Evolutionary conservation across 139 green algal species (phyloP).

Genomic region (Closterium sp.): DNA sequence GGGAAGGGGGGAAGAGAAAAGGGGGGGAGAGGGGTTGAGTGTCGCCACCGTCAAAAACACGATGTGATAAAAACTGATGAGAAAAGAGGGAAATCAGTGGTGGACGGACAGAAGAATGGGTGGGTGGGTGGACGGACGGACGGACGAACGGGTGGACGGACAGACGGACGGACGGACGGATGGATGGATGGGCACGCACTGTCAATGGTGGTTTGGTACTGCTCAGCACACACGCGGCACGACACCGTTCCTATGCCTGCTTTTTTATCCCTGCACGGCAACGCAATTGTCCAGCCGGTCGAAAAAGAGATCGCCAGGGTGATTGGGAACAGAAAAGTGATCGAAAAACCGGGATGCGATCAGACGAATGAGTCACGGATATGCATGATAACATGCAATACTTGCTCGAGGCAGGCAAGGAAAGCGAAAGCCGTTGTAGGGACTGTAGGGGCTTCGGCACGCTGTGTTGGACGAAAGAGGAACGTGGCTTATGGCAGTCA

Average conservation of each 20-base stretch:
- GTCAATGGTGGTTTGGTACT: conserved; percentile 18
- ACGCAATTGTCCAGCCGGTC: too few relatives aligned
- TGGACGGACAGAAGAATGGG: background rate
- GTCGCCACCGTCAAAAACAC: background rate
- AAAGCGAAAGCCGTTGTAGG: background rate
- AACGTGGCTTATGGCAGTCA: background rate
- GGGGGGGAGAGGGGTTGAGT: background rate
- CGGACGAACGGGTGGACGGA: too few relatives aligned
- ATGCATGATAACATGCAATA: too few relatives aligned
- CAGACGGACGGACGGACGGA: background rate
- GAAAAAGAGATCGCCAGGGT: too few relatives aligned
- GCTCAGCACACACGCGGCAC: conserved; percentile 19
- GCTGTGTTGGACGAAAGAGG: background rate
- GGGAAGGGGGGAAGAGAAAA: background rate
- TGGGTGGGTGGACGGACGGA: background rate
- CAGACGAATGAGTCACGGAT: too few relatives aligned
- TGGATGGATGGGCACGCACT: conserved; percentile 10
- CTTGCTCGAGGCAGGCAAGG: too few relatives aligned
- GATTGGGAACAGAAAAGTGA: too few relatives aligned
- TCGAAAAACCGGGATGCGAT: too few relatives aligned
- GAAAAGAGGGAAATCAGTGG: background rate
- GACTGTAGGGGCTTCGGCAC: too few relatives aligned
- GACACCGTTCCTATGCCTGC: conserved; percentile 14
- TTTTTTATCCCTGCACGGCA: background rate
- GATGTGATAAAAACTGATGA: background rate